Conservation (phyloP, 1,139 yeast genomes). For the Taphrina flavorubra region DNA sequence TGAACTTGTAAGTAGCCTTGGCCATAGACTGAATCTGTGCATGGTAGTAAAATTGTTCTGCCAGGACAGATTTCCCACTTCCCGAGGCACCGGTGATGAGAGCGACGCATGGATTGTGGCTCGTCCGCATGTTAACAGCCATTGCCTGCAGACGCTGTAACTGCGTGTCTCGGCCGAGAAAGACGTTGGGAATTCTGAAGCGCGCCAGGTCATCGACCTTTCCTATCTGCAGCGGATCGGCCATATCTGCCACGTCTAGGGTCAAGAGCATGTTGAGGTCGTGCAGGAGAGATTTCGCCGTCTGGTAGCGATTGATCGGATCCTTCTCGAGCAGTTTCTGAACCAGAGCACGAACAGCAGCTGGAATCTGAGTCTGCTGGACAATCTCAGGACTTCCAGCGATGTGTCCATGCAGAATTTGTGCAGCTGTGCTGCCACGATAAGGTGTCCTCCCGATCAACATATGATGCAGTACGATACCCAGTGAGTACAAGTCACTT, state of each 20-base stretch:
- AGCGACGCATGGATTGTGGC: background rate
- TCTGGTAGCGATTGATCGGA: constrained; percentile 56
- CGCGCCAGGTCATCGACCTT: constrained; percentile 14
- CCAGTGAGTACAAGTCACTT: constrained; percentile 61
- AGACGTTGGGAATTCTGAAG: background rate
- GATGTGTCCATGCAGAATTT: constrained; percentile 57
- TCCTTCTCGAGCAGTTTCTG: constrained; percentile 58
- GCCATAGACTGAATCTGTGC: background rate
- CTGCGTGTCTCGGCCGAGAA: constrained; percentile 4
- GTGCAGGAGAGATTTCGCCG: constrained; percentile 54
- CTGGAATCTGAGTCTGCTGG: constrained; percentile 53
- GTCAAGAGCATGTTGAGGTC: constrained; percentile 52
- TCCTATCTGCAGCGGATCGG: background rate
- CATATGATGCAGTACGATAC: constrained; percentile 60
- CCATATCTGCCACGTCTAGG: background rate
- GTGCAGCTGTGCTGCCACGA: constrained; percentile 55
- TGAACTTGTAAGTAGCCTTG: constrained; percentile 5
- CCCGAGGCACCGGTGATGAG: background rate
- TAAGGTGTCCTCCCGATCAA: constrained; percentile 59
- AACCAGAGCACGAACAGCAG: constrained; percentile 55
- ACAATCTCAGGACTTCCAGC: constrained; percentile 58
- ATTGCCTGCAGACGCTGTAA: background rate
- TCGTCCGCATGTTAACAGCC: background rate
- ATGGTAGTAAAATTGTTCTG: background rate
- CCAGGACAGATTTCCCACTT: constrained; percentile 8